Evolutionary conservation across 225 moss, liverwort and hornwort species (phyloP).

Genomic region (Pseudisothecium myosuroides): DNA sequence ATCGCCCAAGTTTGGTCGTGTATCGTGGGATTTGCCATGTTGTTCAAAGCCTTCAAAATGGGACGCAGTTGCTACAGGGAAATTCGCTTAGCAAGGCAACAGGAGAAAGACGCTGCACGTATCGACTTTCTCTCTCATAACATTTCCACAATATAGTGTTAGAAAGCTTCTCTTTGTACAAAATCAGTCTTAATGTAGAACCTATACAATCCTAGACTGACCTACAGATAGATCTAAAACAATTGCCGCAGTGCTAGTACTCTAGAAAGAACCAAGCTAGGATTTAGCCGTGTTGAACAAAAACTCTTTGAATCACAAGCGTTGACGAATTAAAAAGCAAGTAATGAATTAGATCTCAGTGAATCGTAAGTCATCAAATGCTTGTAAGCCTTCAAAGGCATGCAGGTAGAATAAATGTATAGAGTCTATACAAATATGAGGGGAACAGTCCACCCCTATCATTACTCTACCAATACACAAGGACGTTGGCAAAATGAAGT

Average conservation of each 20-base stretch:
- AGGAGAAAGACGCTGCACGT: not conserved
- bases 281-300: not conserved
- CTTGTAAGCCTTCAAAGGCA: not conserved
- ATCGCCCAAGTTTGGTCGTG: constrained; percentile 1
- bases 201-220: not conserved
- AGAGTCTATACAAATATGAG: not conserved
- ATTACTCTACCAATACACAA: not conserved
- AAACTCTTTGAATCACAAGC: not conserved
- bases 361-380: not conserved
- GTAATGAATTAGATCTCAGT: not conserved
- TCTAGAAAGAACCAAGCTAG: not conserved
- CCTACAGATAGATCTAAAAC: not conserved
- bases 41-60: not conserved
- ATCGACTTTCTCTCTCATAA: not conserved
- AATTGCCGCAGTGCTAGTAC: not conserved
- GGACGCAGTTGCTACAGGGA: not conserved
- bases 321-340: not conserved
- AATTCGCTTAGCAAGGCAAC: not conserved
- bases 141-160: not conserved
- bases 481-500: not conserved
- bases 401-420: not conserved
- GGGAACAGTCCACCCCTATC: not conserved
- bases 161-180: not conserved
- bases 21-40: not conserved
- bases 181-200: not conserved